Percentiles rank a stretch among this genome's conserved stretches.
phyloP scores from a whole-genome alignment of 129 eudicot species.

The Cynara cardunculus region DNA sequence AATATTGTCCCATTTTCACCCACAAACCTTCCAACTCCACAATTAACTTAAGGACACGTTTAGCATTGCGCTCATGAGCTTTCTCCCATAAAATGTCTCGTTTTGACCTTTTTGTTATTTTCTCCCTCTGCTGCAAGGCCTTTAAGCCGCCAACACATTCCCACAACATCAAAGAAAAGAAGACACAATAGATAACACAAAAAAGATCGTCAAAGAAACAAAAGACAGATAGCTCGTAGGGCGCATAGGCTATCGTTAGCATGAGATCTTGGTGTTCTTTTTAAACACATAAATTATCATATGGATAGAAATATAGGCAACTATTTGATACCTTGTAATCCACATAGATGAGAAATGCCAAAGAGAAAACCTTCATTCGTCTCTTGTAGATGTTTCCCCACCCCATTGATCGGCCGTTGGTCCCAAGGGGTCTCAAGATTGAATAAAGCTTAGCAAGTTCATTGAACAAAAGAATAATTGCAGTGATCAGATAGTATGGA shows the following conservation, averaged over 20 bases:
- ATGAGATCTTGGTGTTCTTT: not conserved
- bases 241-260: not conserved
- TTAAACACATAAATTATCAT: not conserved
- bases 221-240: not conserved
- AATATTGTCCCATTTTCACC: conserved; percentile 96
- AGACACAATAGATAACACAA: not conserved
- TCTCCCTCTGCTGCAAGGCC: conserved; percentile 88
- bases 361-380: conserved; percentile 73
- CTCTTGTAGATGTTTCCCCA: conserved; percentile 80
- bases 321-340: conserved; percentile 67
- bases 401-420: conserved; percentile 46
- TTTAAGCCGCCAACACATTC: conserved; percentile 12
- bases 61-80: conserved; percentile 96
- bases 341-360: conserved; percentile 71
- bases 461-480: conserved; percentile 34
- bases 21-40: conserved; percentile 92
- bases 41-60: conserved; percentile 68
- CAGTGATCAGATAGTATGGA: conserved; percentile 40
- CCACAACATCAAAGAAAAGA: not conserved
- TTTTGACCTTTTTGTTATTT: conserved; percentile 66
- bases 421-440: conserved; percentile 1
- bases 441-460: conserved; percentile 29
- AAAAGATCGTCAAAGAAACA: not conserved
- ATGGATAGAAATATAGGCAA: not conserved
- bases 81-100: conserved; percentile 72